Evolutionary conservation across 257 asterid species (phyloP).

Genomic region (Solanum gracilifrons): DNA sequence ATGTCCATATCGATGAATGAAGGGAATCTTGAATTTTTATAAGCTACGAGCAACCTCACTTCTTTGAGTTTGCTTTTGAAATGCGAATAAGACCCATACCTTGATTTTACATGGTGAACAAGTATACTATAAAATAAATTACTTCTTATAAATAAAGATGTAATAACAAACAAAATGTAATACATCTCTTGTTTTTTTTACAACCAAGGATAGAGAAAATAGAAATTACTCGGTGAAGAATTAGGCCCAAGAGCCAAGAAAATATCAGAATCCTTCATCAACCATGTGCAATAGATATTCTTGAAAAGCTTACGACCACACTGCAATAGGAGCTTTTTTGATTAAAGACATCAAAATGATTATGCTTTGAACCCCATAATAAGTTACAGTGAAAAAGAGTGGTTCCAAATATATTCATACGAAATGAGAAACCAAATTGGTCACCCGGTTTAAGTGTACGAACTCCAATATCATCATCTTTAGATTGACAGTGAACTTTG

Average conservation of each 20-base stretch:
- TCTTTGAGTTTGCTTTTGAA: too few relatives aligned
- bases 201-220: not conserved
- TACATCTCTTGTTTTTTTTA: not conserved
- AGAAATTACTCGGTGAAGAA: not conserved
- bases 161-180: not conserved
- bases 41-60: too few relatives aligned
- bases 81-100: too few relatives aligned
- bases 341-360: not conserved
- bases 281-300: not conserved
- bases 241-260: not conserved
- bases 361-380: not conserved
- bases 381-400: not conserved
- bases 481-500: not conserved
- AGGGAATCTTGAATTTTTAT: too few relatives aligned
- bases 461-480: not conserved
- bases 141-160: not conserved
- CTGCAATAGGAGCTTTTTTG: not conserved
- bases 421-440: not conserved
- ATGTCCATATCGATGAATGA: too few relatives aligned
- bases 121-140: not conserved
- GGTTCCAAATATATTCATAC: not conserved
- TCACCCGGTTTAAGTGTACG: not conserved
- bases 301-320: not conserved
- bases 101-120: too few relatives aligned
- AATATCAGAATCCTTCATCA: not conserved